These are phyloP conservation scores for Leccinum fibrillosum DNA, from an alignment of 768 basidiomycete species.

Conservation along the genomic window DNA sequence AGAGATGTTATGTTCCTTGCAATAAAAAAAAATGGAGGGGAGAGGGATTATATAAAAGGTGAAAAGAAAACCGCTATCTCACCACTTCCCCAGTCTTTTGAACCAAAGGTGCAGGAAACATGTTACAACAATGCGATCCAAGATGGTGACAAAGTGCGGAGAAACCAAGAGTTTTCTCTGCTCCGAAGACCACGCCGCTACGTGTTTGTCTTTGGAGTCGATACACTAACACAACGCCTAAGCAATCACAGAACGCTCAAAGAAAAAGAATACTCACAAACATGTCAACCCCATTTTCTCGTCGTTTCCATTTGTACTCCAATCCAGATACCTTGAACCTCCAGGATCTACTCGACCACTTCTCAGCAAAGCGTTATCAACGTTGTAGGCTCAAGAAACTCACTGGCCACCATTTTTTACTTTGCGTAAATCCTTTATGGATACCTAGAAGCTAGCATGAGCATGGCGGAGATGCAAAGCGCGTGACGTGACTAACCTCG, in stretches of 20 bases:
- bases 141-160: constrained; percentile 35
- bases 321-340: constrained; percentile 47
- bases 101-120: constrained; percentile 54
- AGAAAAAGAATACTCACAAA: constrained; percentile 35
- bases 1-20: background rate
- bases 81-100: constrained; percentile 43
- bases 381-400: constrained; percentile 8
- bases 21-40: background rate
- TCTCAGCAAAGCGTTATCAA: constrained; percentile 1
- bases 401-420: constrained; percentile 52
- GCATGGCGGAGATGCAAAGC: background rate
- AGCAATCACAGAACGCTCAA: background rate
- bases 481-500: constrained; percentile 30
- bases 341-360: constrained; percentile 39
- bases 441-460: constrained; percentile 26
- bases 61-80: constrained; percentile 6
- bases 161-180: constrained; percentile 39
- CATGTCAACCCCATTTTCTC: constrained; percentile 41
- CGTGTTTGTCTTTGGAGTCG: constrained; percentile 44
- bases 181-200: constrained; percentile 46
- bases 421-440: constrained; percentile 47
- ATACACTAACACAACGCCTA: constrained; percentile 39
- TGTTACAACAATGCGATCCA: constrained; percentile 53
- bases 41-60: background rate
- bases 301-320: constrained; percentile 58